Percentiles rank a stretch among this genome's conserved stretches.
These are phyloP conservation scores for Neltuma alba DNA, from an alignment of 306 rosid species.

Conservation along the genomic window DNA sequence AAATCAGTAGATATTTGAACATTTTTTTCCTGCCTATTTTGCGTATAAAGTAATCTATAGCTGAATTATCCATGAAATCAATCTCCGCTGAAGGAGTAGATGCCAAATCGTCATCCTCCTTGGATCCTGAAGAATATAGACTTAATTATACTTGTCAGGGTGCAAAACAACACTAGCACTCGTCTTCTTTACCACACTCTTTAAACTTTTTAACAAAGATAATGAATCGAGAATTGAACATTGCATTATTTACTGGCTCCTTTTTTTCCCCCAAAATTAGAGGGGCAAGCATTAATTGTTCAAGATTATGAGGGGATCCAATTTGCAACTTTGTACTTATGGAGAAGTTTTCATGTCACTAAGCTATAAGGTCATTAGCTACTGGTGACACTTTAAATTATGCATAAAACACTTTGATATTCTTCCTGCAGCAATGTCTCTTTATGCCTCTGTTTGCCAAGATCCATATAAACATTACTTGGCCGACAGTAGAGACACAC, in stretches of 20 bases:
- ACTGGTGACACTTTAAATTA: background rate
- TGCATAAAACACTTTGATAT: background rate
- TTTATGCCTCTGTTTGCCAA: background rate
- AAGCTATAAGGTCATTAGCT: too few species aligned
- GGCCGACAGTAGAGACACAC: conserved; percentile 41
- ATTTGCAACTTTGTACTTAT: too few species aligned
- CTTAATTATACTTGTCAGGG: background rate
- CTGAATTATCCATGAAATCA: background rate
- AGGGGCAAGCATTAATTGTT: too few species aligned
- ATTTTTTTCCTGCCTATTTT: background rate
- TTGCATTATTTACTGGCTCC: too few species aligned
- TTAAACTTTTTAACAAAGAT: too few species aligned
- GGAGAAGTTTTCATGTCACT: too few species aligned
- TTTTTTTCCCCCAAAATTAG: too few species aligned
- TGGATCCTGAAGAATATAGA: background rate
- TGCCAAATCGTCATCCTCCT: background rate
- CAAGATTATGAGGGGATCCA: too few species aligned
- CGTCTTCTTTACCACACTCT: too few species aligned
- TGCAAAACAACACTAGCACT: background rate
- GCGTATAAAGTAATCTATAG: background rate
- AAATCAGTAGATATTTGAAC: too few species aligned
- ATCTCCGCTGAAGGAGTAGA: too few species aligned
- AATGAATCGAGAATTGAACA: too few species aligned
- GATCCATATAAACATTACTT: conserved; percentile 43
- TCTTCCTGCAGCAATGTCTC: background rate